Conservation (phyloP, 2,329 filamentous ascomycete genomes). For the Plectosphaerella sp. region DNA sequence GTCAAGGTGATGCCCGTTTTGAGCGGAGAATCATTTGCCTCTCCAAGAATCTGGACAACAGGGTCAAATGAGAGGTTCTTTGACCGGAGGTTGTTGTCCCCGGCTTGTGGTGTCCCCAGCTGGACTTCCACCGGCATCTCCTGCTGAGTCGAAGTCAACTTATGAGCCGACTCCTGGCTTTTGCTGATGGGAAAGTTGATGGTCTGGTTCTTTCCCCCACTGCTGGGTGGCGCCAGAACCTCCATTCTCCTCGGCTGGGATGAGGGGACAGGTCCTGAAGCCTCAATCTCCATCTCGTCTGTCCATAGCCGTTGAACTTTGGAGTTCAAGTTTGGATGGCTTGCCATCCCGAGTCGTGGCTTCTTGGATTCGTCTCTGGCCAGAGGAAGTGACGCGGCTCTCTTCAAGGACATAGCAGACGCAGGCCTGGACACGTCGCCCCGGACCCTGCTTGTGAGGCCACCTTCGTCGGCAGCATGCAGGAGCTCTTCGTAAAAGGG, state of each 20-base stretch:
- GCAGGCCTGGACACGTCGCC: background rate
- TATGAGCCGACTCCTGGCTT: constrained; percentile 60
- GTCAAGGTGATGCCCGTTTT: too few relatives aligned
- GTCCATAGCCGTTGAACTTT: too few relatives aligned
- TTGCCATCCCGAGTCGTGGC: background rate
- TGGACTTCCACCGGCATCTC: too few relatives aligned
- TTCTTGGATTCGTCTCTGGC: background rate
- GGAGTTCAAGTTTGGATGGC: background rate
- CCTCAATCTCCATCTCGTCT: too few relatives aligned
- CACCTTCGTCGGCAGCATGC: constrained; percentile 33
- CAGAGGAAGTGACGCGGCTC: background rate
- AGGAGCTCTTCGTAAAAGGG: constrained; percentile 33
- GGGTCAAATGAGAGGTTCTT: constrained; percentile 30
- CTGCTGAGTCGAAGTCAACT: constrained; percentile 60
- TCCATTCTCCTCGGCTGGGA: too few relatives aligned
- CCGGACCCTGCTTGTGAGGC: constrained; percentile 25
- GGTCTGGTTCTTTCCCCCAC: constrained; percentile 16
- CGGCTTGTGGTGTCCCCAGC: background rate
- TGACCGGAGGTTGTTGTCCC: constrained; percentile 9
- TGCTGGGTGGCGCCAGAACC: too few relatives aligned
- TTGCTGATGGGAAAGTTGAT: constrained; percentile 74
- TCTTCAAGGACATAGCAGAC: background rate
- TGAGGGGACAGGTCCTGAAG: too few relatives aligned
- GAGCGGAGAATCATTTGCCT: too few relatives aligned
- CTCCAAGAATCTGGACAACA: constrained; percentile 16